Conservation (phyloP, 768 basidiomycete species). For the Macrolepiota albuminosa region DNA sequence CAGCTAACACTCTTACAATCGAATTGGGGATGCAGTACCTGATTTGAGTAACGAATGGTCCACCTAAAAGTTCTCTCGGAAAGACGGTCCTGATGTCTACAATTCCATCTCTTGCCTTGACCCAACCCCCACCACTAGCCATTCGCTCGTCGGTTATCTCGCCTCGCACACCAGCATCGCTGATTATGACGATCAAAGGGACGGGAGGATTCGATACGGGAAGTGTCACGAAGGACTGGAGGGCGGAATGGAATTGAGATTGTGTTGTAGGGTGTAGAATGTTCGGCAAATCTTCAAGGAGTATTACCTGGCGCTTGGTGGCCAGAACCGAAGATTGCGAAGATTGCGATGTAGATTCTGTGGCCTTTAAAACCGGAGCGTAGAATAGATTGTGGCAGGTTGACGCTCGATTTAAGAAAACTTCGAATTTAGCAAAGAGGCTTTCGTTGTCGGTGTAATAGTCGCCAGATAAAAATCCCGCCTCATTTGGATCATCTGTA, state of each 20-base stretch:
- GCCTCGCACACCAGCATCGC: constrained; percentile 77
- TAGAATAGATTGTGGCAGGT: constrained; percentile 53
- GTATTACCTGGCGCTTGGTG: constrained; percentile 53
- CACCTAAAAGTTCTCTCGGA: constrained; percentile 60
- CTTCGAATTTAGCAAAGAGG: constrained; percentile 63
- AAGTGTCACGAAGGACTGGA: constrained; percentile 50
- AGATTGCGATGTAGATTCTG: constrained; percentile 9
- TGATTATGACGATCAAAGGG: constrained; percentile 81
- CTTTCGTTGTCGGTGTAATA: constrained; percentile 36
- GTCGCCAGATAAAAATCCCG: constrained; percentile 3
- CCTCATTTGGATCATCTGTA: constrained; percentile 1
- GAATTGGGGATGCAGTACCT: constrained; percentile 36
- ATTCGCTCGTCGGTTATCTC: constrained; percentile 52
- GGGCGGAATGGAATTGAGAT: constrained; percentile 64
- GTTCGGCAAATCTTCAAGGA: constrained; percentile 91
- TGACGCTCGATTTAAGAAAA: constrained; percentile 69
- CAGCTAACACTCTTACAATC: neutral
- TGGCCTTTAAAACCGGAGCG: neutral
- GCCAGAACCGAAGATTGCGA: constrained; percentile 7
- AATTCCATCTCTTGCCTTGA: constrained; percentile 39
- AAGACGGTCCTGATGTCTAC: constrained; percentile 71
- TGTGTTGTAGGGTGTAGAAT: constrained; percentile 70
- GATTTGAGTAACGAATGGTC: constrained; percentile 77
- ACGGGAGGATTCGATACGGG: constrained; percentile 30
- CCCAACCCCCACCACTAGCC: constrained; percentile 36